These are phyloP conservation scores for Phylloboletellus chloephorus DNA, from an alignment of 1,284 basidiomycete species.

Conservation along the genomic window DNA sequence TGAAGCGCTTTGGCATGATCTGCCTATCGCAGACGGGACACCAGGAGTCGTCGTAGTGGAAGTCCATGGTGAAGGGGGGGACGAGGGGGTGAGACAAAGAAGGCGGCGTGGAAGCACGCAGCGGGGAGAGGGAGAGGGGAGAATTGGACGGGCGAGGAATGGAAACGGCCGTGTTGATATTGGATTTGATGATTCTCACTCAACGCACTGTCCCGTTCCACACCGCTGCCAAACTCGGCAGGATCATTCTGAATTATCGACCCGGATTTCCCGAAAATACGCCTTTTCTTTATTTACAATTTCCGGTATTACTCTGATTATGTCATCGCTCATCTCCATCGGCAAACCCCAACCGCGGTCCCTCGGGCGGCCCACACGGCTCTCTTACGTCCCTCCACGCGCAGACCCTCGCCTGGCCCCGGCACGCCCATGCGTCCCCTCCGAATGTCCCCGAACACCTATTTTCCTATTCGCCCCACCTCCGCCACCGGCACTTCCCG, in stretches of 20 bases:
- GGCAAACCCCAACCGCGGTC: conserved; percentile 30
- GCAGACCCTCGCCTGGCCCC: conserved; percentile 14
- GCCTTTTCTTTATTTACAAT: conserved; percentile 26
- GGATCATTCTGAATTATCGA: conserved; percentile 16
- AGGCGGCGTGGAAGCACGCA: conserved; percentile 15
- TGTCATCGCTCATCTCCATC: conserved; percentile 25
- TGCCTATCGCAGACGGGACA: conserved; percentile 69
- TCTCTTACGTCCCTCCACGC: conserved; percentile 26
- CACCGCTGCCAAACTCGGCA: conserved; percentile 15
- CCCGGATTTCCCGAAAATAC: conserved; percentile 29
- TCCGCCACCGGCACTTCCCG: conserved; percentile 28
- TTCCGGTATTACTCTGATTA: conserved; percentile 33
- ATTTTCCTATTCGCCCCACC: no score
- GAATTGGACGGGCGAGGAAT: conserved; percentile 21
- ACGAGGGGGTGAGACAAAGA: conserved; percentile 20
- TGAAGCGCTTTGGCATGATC: conserved; percentile 62
- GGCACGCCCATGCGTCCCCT: conserved; percentile 18
- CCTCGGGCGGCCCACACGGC: conserved; percentile 29
- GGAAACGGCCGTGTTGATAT: conserved; percentile 34
- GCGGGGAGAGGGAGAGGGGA: conserved; percentile 13
- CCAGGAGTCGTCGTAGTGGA: conserved; percentile 61
- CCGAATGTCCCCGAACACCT: no score
- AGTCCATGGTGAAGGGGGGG: conserved; percentile 30
- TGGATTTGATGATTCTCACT: conserved; percentile 36
- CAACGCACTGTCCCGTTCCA: conserved; percentile 28